Base-by-base conservation (phyloP, 2,329 filamentous ascomycete species). In the Neofusicoccum kwambonambiense region DNA sequence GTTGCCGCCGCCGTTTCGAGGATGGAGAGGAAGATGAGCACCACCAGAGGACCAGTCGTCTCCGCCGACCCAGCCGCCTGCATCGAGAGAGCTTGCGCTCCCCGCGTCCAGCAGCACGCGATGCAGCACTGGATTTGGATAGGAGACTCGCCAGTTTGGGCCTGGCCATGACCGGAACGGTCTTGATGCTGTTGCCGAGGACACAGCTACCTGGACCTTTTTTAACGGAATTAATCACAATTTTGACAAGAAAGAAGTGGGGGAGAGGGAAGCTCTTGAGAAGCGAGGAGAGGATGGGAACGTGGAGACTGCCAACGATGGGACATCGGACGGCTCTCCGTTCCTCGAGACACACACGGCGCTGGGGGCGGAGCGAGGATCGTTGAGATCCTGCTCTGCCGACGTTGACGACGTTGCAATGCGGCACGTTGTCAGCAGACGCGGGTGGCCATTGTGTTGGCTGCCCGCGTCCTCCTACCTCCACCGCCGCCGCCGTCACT, bases 121-220 rank as follows among this genome's bases (percentile, higher is more conserved):
- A 47, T 47, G 56, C 41, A 47, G 56, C 56, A 60, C 39, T 60
- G 56, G 56, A 60, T 60, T 35, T 45, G 56, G 56, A 60, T 60
- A 31, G 56, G 56, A 60, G 56, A 60, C 56, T 47, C 27, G 56
- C 56, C 56, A 60, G 56, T 34, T 60, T 47, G 56, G 56, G 56
- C 42, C 56, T 60, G 56, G 56, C 56, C 56, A 60, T 60, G 56
- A 60, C 56, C 56, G 54, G 41, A 34, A 34, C 9, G 56, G 42
- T 60, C 56, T 35, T 5, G 41, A 15, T 60, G 56, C 56, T 47
- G 56, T 60, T 58, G 39, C 37, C 51, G 35, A 19, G 7, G 7
- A 52, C 5, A 13, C 15, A 60, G 42, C 56, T 37, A 51, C 27
- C 39, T 39, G 56, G 56, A 60, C 35, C 42, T 47, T 6, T 22